These are phyloP conservation scores for Astraeus odoratus DNA, from an alignment of 768 basidiomycete species.

Conservation along the genomic window DNA sequence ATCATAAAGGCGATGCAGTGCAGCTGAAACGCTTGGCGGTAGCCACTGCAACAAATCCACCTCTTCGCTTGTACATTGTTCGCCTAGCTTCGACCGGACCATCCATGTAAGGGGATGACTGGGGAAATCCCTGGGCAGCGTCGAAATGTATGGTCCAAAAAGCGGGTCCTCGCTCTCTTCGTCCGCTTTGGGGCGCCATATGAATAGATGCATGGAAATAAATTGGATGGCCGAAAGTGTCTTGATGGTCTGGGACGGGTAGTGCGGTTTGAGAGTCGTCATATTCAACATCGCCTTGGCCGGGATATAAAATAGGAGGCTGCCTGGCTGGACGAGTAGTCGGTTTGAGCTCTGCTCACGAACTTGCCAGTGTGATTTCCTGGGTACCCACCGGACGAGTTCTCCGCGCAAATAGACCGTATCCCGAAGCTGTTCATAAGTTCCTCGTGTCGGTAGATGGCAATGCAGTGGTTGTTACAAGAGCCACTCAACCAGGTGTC, in stretches of 20 bases:
- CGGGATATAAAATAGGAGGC: slow-evolving; percentile 65
- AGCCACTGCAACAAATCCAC: slow-evolving; percentile 34
- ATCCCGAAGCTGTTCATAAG: slow-evolving; percentile 46
- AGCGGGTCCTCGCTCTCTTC: slow-evolving; percentile 43
- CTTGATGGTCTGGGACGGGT: slow-evolving; percentile 33
- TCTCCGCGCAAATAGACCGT: slow-evolving; percentile 58
- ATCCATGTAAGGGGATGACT: slow-evolving; percentile 82
- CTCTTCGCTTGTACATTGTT: slow-evolving; percentile 8
- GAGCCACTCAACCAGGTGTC: slow-evolving; percentile 41
- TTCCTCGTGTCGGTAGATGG: neutral
- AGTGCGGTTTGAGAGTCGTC: slow-evolving; percentile 54
- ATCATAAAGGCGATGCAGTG: slow-evolving; percentile 36
- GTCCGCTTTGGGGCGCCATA: slow-evolving; percentile 48
- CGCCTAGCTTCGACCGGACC: slow-evolving; percentile 23
- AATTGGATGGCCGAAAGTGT: slow-evolving; percentile 62
- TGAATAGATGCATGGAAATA: slow-evolving; percentile 72
- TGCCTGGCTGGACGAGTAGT: slow-evolving; percentile 36
- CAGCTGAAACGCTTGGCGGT: slow-evolving; percentile 39
- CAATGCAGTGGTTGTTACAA: slow-evolving; percentile 1
- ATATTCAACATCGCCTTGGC: slow-evolving; percentile 64
- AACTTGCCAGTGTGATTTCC: neutral
- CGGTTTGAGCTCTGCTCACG: neutral
- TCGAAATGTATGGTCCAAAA: slow-evolving; percentile 74
- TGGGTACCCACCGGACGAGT: slow-evolving; percentile 34
- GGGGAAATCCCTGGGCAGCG: slow-evolving; percentile 66